Evolutionary conservation across 2,329 filamentous ascomycete species (phyloP), one percentile per base, ranked within the genome.

Genomic region (Ophiostoma novo-ulmi): DNA sequence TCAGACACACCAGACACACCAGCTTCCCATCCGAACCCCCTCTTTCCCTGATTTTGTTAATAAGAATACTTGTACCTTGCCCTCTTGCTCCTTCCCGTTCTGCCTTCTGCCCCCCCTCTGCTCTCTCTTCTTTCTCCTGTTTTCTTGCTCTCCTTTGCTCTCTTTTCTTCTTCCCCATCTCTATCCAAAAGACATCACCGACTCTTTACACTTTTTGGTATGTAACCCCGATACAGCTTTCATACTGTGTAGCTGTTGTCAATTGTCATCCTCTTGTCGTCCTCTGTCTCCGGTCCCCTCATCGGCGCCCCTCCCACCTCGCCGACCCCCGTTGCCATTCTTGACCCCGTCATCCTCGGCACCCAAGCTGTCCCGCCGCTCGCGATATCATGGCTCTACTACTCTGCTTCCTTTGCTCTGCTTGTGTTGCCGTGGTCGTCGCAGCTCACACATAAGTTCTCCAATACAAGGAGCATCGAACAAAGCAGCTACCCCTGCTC

Each of bases 1-100:
- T 48, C 63, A 65, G 63, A 65, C 70, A 41, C 65, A 38, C 61
- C 63, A 65, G 63, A 65, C 70, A 41, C 65, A 38, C 38, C 36
- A 41, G 52, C 52, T 58, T 44, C 64, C 65, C 44, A 22, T 35
- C 67, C 67, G 35, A 22, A 58, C 48, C 67, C 48, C 68, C 68
- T 58, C 48, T 58, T 41, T 39, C 64, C 67, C 61, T 55, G 63
- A 22, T 38, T 67, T 39, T 63, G 31, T 61, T 48, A 38, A 64
- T 65, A 39, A 22, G 63, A n/a, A 52, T 52, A 44, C 55, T 41
- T 44, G 35, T 68, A 65, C 70, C 39, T 67, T 67, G 63, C 22
- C 48, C n/a, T 35, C 52, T 68, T 39, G 64, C 67, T 63, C 41
- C 65, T 22, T 22, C 65, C 31, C 38, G 22, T 61, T 64, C 55